A percentile compares a stretch with the other conserved stretches of the same genome.
Conservation (phyloP, 1,284 basidiomycete genomes). For the Irpex sp. region DNA sequence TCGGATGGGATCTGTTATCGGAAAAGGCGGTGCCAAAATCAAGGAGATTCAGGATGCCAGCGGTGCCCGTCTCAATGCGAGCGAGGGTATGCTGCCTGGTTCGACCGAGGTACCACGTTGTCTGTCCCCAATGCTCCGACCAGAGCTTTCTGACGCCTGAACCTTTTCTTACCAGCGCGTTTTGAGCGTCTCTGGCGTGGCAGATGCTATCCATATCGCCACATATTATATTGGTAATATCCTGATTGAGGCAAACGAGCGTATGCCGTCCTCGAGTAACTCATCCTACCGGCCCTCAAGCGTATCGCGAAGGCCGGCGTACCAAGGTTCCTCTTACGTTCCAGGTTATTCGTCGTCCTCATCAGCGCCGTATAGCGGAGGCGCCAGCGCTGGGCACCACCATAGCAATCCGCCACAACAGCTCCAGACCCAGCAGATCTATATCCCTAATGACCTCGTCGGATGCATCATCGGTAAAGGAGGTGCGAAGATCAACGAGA, state of each 20-base stretch:
- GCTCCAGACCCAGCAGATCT: conserved; percentile 96
- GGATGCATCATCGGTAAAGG: conserved; percentile 99
- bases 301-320: conserved; percentile 41
- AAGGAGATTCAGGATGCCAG: conserved; percentile 99
- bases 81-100: conserved; percentile 96
- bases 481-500: conserved; percentile 98
- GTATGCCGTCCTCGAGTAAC: conserved; percentile 61
- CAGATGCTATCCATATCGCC: conserved; percentile 99
- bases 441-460: conserved; percentile 96
- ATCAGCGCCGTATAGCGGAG: conserved; percentile 36
- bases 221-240: conserved; percentile 99
- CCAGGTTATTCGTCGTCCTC: conserved; percentile 59
- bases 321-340: conserved; percentile 67
- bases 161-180: conserved; percentile 62
- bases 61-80: conserved; percentile 93
- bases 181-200: conserved; percentile 95
- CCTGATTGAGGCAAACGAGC: conserved; percentile 92
- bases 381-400: neutral
- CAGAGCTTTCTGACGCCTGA: conserved; percentile 2
- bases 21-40: conserved; percentile 96
- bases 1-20: conserved; percentile 99
- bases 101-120: conserved; percentile 82
- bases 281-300: conserved; percentile 35
- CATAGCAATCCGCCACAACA: conserved; percentile 43
- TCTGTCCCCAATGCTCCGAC: conserved; percentile 11